phyloP scores from a whole-genome alignment of 108 stramenopile genomes.

The Fistulifera pelliculosa region DNA sequence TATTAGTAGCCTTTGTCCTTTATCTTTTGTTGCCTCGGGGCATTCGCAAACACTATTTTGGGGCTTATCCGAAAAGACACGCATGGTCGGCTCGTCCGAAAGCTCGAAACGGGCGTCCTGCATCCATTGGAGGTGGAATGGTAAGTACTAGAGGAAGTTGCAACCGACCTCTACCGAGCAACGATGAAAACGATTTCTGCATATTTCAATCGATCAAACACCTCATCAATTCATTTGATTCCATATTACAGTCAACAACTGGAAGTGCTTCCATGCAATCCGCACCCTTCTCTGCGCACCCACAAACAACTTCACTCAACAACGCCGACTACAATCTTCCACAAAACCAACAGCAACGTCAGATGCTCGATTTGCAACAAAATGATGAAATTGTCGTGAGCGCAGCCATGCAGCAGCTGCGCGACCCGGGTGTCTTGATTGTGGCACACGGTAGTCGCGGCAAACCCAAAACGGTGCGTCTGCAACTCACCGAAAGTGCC shows the following conservation, averaged over 20 bases:
- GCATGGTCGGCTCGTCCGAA: slow-evolving; percentile 69
- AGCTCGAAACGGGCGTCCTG: slow-evolving; percentile 10
- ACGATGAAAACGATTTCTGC: too few species aligned
- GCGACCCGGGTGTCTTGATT: slow-evolving; percentile 70
- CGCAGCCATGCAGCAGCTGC: slow-evolving; percentile 79
- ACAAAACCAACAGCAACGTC: too few species aligned
- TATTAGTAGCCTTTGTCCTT: slow-evolving; percentile 54
- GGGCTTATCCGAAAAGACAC: slow-evolving; percentile 77
- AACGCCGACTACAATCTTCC: neutral
- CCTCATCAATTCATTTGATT: neutral
- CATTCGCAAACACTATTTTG: slow-evolving; percentile 63
- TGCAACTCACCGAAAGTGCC: slow-evolving; percentile 66
- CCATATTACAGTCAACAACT: neutral
- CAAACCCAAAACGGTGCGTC: slow-evolving; percentile 77
- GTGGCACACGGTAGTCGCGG: slow-evolving; percentile 75
- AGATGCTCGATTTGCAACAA: too few species aligned
- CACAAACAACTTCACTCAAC: too few species aligned
- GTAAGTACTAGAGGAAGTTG: neutral
- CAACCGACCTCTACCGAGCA: neutral
- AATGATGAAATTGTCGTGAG: slow-evolving; percentile 73
- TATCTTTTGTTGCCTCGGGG: slow-evolving; percentile 66
- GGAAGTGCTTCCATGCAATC: slow-evolving; percentile 1
- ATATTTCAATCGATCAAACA: too few species aligned
- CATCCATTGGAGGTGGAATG: slow-evolving; percentile 1
- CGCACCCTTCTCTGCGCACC: neutral